Evolutionary conservation across 2,329 filamentous ascomycete species (phyloP).

Genomic region (Paraphoma chrysanthemicola): DNA sequence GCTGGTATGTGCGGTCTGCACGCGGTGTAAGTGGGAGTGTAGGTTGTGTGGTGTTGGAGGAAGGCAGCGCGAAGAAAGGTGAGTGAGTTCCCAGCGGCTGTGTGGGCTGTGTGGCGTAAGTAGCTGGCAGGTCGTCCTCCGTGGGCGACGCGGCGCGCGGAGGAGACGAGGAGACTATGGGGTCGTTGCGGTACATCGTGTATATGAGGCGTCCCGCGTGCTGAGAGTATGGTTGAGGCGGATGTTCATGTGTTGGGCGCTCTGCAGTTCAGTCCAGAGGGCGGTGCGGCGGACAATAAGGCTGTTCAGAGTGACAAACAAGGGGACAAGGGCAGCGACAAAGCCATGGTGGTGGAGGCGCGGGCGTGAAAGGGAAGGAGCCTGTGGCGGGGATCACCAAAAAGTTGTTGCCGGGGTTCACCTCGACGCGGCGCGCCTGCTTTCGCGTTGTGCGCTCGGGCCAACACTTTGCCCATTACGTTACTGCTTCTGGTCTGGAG

Average conservation of each 20-base stretch:
- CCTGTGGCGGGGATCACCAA: slow-evolving; percentile 19
- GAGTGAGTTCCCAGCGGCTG: slow-evolving; percentile 36
- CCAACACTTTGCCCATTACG: slow-evolving; percentile 18
- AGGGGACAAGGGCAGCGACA: slow-evolving; percentile 15
- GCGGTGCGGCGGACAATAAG: slow-evolving; percentile 5
- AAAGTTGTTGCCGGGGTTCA: slow-evolving; percentile 11
- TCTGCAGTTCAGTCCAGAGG: not conserved
- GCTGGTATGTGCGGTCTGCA: slow-evolving; percentile 35
- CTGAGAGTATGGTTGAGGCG: not conserved
- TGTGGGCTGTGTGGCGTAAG: slow-evolving; percentile 54
- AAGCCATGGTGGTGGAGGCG: slow-evolving; percentile 14
- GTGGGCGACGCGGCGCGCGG: slow-evolving; percentile 43
- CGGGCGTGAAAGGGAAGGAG: slow-evolving; percentile 8
- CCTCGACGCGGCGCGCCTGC: slow-evolving; percentile 12
- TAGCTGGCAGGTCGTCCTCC: slow-evolving; percentile 58
- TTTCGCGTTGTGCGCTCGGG: slow-evolving; percentile 20
- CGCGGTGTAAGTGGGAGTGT: slow-evolving; percentile 63
- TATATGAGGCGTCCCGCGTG: not conserved
- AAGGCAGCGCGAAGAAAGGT: slow-evolving; percentile 31
- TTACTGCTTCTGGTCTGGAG: slow-evolving; percentile 12
- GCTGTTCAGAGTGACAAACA: slow-evolving; percentile 13
- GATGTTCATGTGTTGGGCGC: not conserved
- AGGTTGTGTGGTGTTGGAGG: slow-evolving; percentile 57
- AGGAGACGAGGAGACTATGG: slow-evolving; percentile 44
- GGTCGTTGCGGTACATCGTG: slow-evolving; percentile 43